Base-by-base conservation (phyloP, 768 basidiomycete species). In the Leccinum sublutescens region DNA sequence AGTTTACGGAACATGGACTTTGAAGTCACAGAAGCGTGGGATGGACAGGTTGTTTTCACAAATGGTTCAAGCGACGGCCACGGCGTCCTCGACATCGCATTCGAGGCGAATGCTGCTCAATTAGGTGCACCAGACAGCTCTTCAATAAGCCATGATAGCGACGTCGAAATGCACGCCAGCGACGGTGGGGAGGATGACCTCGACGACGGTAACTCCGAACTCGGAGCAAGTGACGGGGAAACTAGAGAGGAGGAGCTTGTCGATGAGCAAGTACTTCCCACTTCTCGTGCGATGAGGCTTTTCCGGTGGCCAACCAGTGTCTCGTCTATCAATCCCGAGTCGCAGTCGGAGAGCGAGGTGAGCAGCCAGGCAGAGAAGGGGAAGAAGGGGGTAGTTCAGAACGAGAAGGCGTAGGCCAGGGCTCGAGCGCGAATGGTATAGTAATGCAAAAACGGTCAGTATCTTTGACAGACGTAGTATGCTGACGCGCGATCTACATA, bases 231-330 rank as follows among this genome's bases (percentile, higher is more conserved):
- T 57, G 86, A 84, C 6, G 88, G 89, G 1, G 88, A 91, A 62
- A 90, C 90, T 4, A 92, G 91, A 2, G 91, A 92, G 68, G 88
- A 91, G 62, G 90, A 93, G 61, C 84, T 92, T 53, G 85, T 92
- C n/a, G 89, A 87, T 55, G 81, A 84, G 9, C 82, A 85, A 60
- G 85, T 87, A 56, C 76, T 90, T 6, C 88, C 86, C 27, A 92
- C 89, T 57, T 83, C 84, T n/a, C 84, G 84, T 56, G 88, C 88
- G 23, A 88, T 91, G 84, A 77, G 79, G 59, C 77, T 89, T 49
- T 89, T 91, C 77, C 82, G 77, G 65, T 81, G 85, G 63, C 91
- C 90, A 8, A 80, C 78, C 19, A 71, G 72, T 17, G 80, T 88
- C 45, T 82, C 83, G 27, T 82, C 84, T 11, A 87, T 91, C 74